Conservation (phyloP, 2,329 filamentous ascomycete genomes). For the Raffaelea arxii region DNA sequence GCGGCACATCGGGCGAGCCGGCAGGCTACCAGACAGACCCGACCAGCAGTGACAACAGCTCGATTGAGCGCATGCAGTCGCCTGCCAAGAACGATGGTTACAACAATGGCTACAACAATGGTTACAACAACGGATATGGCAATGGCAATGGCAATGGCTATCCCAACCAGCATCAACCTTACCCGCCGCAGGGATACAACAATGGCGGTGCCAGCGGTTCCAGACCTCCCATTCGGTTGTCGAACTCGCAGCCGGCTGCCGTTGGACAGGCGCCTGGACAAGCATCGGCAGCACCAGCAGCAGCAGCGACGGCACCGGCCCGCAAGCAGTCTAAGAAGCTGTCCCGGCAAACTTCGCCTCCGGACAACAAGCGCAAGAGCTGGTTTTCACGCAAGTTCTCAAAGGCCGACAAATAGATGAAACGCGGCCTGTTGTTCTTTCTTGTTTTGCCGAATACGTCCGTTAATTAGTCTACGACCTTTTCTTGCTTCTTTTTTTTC, state of each 20-base stretch:
- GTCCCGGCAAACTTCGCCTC: conserved; percentile 7
- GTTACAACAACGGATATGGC: too few relatives aligned
- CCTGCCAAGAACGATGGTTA: conserved; percentile 18
- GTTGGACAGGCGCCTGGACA: too few relatives aligned
- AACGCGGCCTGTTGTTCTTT: conserved; percentile 3
- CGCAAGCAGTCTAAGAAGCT: conserved; percentile 18
- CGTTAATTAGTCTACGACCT: not conserved
- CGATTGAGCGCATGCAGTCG: conserved; percentile 63
- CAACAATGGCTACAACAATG: not conserved
- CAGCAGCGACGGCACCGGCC: too few relatives aligned
- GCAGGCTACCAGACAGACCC: conserved; percentile 78
- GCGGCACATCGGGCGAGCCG: conserved; percentile 63
- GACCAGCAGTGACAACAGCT: conserved; percentile 82
- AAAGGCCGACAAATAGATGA: conserved; percentile 31
- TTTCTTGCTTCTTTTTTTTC: not conserved
- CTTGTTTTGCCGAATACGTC: not conserved
- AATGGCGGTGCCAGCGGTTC: not conserved
- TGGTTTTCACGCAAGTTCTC: conserved; percentile 82
- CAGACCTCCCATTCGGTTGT: conserved; percentile 22
- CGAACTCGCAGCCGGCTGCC: not conserved
- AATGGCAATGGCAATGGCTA: not conserved
- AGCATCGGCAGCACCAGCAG: too few relatives aligned
- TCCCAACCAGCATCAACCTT: not conserved
- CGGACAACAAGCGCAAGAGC: conserved; percentile 70
- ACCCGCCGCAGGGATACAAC: not conserved